phyloP scores from a whole-genome alignment of 768 basidiomycete species.

The Phlegmacium glaucopus region DNA sequence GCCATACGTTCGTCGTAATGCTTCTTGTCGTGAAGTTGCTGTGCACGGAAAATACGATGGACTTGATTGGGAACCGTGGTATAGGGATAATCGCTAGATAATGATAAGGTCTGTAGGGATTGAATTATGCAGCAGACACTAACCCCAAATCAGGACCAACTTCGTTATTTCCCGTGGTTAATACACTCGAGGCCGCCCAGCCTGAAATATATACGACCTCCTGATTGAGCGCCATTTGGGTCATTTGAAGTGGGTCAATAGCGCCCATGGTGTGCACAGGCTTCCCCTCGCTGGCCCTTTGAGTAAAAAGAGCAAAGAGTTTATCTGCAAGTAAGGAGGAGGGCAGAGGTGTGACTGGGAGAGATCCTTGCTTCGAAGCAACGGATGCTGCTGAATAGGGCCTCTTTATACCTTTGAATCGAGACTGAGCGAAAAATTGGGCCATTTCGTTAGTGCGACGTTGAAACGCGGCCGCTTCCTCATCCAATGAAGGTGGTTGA shows the following conservation, averaged over 20 bases:
- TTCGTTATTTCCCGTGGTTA: slow-evolving; percentile 89
- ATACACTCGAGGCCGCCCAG: slow-evolving; percentile 83
- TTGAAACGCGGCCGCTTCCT: slow-evolving; percentile 58
- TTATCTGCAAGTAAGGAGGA: slow-evolving; percentile 83
- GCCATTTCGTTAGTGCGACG: slow-evolving; percentile 61
- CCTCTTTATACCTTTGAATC: slow-evolving; percentile 70
- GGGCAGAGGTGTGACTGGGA: slow-evolving; percentile 74
- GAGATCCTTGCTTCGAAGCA: slow-evolving; percentile 85
- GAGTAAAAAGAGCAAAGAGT: slow-evolving; percentile 64
- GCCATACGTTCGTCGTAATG: slow-evolving; percentile 85
- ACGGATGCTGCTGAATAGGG: slow-evolving; percentile 80
- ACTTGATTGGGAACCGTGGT: slow-evolving; percentile 97
- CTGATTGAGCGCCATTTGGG: slow-evolving; percentile 85
- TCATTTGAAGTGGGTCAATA: slow-evolving; percentile 93
- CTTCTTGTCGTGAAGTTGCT: slow-evolving; percentile 90
- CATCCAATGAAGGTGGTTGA: slow-evolving; percentile 51
- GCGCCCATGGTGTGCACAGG: slow-evolving; percentile 93
- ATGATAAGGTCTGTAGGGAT: background rate
- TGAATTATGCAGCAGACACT: slow-evolving; percentile 32
- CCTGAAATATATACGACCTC: slow-evolving; percentile 92
- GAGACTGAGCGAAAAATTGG: slow-evolving; percentile 71
- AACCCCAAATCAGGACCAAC: slow-evolving; percentile 89
- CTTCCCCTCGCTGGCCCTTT: slow-evolving; percentile 55
- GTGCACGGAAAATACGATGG: slow-evolving; percentile 85
- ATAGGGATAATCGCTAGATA: slow-evolving; percentile 86